Evolutionary conservation across 352 stramenopile genomes (phyloP).

Genomic region (Phytophthora brassicae): DNA sequence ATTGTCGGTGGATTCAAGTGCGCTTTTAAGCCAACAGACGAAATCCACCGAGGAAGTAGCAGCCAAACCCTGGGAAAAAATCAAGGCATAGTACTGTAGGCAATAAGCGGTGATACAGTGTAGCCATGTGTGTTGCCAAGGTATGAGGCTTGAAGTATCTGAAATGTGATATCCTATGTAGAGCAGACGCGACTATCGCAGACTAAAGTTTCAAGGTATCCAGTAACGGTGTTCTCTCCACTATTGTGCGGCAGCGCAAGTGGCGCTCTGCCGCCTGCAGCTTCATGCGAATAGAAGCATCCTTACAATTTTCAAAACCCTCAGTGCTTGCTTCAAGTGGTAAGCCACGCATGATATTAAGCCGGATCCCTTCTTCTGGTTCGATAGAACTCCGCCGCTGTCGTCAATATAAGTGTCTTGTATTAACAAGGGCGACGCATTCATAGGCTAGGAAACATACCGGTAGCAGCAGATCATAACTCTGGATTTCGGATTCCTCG

Average conservation of each 20-base stretch:
- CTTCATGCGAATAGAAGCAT: too few species aligned
- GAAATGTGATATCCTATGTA: too few species aligned
- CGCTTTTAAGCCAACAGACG: conserved; percentile 28
- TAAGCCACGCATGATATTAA: background rate
- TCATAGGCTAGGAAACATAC: too few species aligned
- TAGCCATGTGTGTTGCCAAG: background rate
- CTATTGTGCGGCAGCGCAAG: background rate
- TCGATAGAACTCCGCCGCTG: background rate
- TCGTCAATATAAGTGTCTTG: too few species aligned
- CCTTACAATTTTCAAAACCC: conserved; percentile 12
- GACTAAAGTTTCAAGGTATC: conserved; percentile 4
- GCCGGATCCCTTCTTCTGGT: background rate
- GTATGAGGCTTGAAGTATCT: conserved; percentile 7
- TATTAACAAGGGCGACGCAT: too few species aligned
- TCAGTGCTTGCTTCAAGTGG: conserved; percentile 15
- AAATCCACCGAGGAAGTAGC: conserved; percentile 17
- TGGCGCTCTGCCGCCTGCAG: conserved; percentile 1
- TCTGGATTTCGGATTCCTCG: too few species aligned
- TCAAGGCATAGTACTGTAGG: conserved; percentile 28
- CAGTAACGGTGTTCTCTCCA: conserved; percentile 16
- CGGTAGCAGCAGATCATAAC: too few species aligned
- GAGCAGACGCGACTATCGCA: conserved; percentile 1
- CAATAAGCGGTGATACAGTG: conserved; percentile 15
- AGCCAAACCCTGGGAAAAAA: conserved; percentile 51
- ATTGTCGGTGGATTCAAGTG: conserved; percentile 56